These are phyloP conservation scores for Dendrobium chrysotoxum DNA, from an alignment of 106 monocot species.

Conservation along the genomic window DNA sequence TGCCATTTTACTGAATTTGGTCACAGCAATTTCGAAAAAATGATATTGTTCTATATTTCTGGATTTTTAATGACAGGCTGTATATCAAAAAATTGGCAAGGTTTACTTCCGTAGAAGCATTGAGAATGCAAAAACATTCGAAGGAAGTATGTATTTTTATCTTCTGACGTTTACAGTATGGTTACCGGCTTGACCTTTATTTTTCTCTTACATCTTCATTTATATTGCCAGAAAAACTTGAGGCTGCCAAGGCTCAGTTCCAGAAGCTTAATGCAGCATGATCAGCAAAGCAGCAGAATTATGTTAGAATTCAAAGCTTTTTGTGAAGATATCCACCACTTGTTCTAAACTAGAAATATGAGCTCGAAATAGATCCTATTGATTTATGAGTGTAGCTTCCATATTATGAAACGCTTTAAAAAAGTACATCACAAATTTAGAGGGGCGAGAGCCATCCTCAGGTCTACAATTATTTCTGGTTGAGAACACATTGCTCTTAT, in stretches of 20 bases:
- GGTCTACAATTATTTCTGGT: too few relatives aligned
- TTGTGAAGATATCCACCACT: too few relatives aligned
- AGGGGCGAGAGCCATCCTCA: too few relatives aligned
- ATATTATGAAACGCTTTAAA: too few relatives aligned
- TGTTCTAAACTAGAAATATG: too few relatives aligned
- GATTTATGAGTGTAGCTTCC: too few relatives aligned
- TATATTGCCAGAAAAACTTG: conserved; percentile 40
- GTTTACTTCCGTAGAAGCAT: conserved; percentile 36
- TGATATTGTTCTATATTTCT: not conserved
- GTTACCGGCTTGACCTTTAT: not conserved
- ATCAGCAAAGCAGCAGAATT: not conserved
- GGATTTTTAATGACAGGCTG: conserved; percentile 20
- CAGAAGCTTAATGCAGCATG: conserved; percentile 22
- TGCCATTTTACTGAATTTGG: not conserved
- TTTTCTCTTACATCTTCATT: not conserved
- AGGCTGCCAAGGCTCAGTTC: conserved; percentile 23
- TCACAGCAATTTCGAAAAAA: not conserved
- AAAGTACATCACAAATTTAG: too few relatives aligned
- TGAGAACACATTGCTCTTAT: too few relatives aligned
- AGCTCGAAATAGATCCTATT: too few relatives aligned
- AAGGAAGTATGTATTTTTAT: conserved; percentile 27
- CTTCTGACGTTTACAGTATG: not conserved
- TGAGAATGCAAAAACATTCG: conserved; percentile 25
- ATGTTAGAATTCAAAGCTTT: not conserved
- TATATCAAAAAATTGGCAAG: conserved; percentile 39